Conservation (phyloP, 2,329 filamentous ascomycete genomes). For the Trichoderma semiorbis region DNA sequence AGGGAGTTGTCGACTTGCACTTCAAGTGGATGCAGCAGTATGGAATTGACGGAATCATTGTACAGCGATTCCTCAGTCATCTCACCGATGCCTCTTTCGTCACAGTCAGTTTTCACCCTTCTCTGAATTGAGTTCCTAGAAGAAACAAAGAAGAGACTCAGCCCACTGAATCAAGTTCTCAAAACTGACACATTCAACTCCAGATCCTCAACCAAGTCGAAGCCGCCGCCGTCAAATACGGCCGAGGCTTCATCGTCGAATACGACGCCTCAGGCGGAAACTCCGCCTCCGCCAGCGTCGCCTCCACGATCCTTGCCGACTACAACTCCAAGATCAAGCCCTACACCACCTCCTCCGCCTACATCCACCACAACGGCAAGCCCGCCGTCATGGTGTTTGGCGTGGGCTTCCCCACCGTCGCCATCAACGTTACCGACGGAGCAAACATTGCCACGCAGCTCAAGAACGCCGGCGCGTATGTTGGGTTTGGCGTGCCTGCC, state of each 20-base stretch:
- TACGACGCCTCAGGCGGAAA: constrained; percentile 14
- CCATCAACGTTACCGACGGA: not conserved
- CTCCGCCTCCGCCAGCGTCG: constrained; percentile 2
- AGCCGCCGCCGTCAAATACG: constrained; percentile 13
- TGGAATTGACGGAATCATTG: constrained; percentile 3
- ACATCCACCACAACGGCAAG: constrained; percentile 11
- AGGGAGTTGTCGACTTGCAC: constrained; percentile 11
- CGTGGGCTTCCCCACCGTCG: constrained; percentile 1
- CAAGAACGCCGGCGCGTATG: not conserved
- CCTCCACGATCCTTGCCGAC: not conserved
- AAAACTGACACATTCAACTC: not conserved
- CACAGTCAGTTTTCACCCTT: not conserved
- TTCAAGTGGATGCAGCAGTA: constrained; percentile 16
- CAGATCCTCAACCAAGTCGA: constrained; percentile 16
- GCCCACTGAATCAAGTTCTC: no score
- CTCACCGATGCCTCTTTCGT: constrained; percentile 1
- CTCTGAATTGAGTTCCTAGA: no score
- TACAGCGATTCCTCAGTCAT: constrained; percentile 13
- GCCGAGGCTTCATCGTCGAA: constrained; percentile 14
- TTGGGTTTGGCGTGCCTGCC: not conserved
- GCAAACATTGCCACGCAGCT: constrained; percentile 6
- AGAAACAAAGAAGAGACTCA: no score
- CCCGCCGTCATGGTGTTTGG: constrained; percentile 14
- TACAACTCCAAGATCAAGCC: constrained; percentile 12
- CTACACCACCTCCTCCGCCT: constrained; percentile 9